A percentile compares a stretch with the other conserved stretches of the same genome.
These are phyloP conservation scores for Termitomyces sp. DNA, from an alignment of 1,284 basidiomycete species.

Conservation along the genomic window DNA sequence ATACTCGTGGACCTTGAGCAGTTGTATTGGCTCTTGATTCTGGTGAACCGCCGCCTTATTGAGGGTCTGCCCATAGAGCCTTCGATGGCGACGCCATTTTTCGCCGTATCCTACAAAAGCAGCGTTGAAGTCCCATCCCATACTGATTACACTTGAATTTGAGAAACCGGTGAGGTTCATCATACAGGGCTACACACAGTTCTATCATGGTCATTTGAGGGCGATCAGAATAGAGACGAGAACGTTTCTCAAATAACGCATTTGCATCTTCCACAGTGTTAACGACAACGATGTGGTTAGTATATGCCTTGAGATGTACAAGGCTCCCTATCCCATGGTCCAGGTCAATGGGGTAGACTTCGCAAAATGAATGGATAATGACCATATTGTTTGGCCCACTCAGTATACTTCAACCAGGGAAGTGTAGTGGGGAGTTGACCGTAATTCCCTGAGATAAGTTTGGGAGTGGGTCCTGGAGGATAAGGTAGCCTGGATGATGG, in stretches of 20 bases:
- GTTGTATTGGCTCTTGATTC: slow-evolving; percentile 27
- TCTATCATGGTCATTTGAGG: slow-evolving; percentile 30
- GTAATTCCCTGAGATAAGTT: slow-evolving; percentile 15
- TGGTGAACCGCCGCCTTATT: slow-evolving; percentile 16
- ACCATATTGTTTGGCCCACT: slow-evolving; percentile 21
- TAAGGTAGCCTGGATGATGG: slow-evolving; percentile 5
- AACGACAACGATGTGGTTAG: slow-evolving; percentile 34
- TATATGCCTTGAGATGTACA: slow-evolving; percentile 23
- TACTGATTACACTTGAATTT: too few relatives aligned
- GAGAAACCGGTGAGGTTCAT: background rate
- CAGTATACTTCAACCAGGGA: slow-evolving; percentile 18
- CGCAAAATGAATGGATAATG: background rate
- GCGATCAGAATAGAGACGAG: slow-evolving; percentile 34
- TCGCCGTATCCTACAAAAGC: slow-evolving; percentile 34
- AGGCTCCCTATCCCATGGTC: slow-evolving; percentile 22
- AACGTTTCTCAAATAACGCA: slow-evolving; percentile 39
- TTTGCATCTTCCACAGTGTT: slow-evolving; percentile 32
- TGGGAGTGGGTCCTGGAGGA: slow-evolving; percentile 18
- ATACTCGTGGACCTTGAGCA: slow-evolving; percentile 28
- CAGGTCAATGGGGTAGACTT: background rate
- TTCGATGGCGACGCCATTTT: slow-evolving; percentile 35
- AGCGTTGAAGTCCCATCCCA: slow-evolving; percentile 34
- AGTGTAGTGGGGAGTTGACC: slow-evolving; percentile 12
- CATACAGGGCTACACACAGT: slow-evolving; percentile 17
- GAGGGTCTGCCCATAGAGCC: slow-evolving; percentile 33